Evolutionary conservation across 1,284 basidiomycete genomes (phyloP).

Genomic region (Moesziomyces globuligerus): DNA sequence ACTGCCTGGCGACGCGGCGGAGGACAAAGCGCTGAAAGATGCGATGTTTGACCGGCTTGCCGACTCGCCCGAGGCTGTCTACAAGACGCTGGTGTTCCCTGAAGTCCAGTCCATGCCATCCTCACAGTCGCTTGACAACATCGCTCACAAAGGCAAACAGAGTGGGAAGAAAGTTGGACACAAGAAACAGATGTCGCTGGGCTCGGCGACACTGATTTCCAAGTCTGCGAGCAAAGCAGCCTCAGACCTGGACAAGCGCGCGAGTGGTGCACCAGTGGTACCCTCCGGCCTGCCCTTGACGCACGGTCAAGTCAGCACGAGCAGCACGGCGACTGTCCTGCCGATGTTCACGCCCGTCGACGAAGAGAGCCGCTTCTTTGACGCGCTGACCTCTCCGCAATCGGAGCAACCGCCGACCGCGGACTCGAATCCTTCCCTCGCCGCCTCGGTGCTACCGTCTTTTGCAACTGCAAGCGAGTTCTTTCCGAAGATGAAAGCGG

Average conservation of each 20-base stretch:
- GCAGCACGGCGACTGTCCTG: constrained; percentile 10
- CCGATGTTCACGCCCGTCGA: constrained; percentile 20
- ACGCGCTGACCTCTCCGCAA: constrained; percentile 25
- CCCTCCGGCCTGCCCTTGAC: constrained; percentile 3
- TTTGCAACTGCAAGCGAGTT: constrained; percentile 28
- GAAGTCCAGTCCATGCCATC: constrained; percentile 5
- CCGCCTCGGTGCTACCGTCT: constrained; percentile 17
- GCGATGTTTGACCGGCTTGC: constrained; percentile 30
- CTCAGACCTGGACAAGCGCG: constrained; percentile 27
- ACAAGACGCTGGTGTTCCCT: constrained; percentile 28
- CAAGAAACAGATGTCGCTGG: constrained; percentile 37
- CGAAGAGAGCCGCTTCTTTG: constrained; percentile 30
- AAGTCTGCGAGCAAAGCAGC: constrained; percentile 22
- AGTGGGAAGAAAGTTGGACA: constrained; percentile 6
- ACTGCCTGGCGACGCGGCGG: neutral
- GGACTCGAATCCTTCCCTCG: constrained; percentile 4
- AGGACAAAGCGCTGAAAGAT: constrained; percentile 1
- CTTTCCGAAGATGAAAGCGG: constrained; percentile 1
- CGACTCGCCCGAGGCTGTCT: constrained; percentile 29
- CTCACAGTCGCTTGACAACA: constrained; percentile 27
- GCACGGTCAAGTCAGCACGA: constrained; percentile 5
- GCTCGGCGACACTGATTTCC: constrained; percentile 26
- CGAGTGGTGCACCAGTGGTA: constrained; percentile 9
- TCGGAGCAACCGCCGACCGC: constrained; percentile 11
- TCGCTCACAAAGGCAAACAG: neutral